Conservation (phyloP, 2,329 filamentous ascomycete genomes). For the Myriosclerotinia duriaeana region DNA sequence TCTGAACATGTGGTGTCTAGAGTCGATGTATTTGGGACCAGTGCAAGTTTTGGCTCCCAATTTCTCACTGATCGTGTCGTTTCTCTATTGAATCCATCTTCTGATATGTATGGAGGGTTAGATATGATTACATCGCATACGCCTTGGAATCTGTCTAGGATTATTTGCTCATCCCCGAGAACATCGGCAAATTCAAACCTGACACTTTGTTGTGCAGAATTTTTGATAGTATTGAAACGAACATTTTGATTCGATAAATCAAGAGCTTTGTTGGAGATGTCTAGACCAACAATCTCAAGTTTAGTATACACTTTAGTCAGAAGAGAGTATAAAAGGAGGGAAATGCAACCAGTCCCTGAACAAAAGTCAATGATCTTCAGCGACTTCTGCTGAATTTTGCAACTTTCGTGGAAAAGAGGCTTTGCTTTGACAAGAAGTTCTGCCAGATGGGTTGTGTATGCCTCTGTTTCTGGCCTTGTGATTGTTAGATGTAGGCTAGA, state of each 20-base stretch:
- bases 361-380: constrained; percentile 80
- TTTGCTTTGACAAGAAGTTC: constrained; percentile 15
- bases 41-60: constrained; percentile 76
- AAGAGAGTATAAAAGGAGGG: constrained; percentile 69
- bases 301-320: constrained; percentile 46
- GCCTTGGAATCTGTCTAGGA: background rate
- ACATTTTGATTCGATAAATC: constrained; percentile 65
- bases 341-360: constrained; percentile 87
- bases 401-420: background rate
- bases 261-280: constrained; percentile 68
- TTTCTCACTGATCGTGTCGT: constrained; percentile 74
- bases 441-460: constrained; percentile 60
- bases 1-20: background rate
- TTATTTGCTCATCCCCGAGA: background rate
- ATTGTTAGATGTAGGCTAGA: constrained; percentile 15
- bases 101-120: constrained; percentile 90
- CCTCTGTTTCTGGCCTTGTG: constrained; percentile 65
- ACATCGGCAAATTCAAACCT: constrained; percentile 14
- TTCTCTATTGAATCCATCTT: constrained; percentile 55
- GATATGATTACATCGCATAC: constrained; percentile 63
- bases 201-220: background rate
- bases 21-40: constrained; percentile 54
- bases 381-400: background rate
- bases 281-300: constrained; percentile 68
- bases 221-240: constrained; percentile 47